Percentiles rank a stretch among this genome's conserved stretches.
Conservation (phyloP, 2,329 filamentous ascomycete genomes). For the Xenosphaeropsis pyriputrescens region DNA sequence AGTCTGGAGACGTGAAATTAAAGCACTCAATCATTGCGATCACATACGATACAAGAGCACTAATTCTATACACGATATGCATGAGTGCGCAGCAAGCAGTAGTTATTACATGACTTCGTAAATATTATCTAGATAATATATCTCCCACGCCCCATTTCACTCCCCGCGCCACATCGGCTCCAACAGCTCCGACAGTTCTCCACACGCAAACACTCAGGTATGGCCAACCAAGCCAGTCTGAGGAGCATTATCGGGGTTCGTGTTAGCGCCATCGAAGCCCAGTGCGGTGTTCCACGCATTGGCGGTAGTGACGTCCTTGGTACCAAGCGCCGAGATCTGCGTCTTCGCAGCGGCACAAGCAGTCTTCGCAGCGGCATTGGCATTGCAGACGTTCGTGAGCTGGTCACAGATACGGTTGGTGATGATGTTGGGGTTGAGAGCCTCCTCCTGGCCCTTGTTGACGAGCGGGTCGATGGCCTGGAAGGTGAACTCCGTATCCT, state of each 20-base stretch:
- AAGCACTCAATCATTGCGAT: too few species aligned
- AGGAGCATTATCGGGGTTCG: constrained; percentile 16
- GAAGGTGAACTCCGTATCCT: constrained; percentile 49
- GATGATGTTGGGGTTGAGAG: constrained; percentile 60
- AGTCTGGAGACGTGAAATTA: too few species aligned
- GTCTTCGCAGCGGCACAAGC: constrained; percentile 37
- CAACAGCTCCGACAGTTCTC: too few species aligned
- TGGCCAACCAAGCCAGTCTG: constrained; percentile 15
- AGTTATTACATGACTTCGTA: too few species aligned
- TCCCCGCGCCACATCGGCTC: too few species aligned
- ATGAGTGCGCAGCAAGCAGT: too few species aligned
- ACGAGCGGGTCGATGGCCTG: constrained; percentile 47
- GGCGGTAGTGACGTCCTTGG: constrained; percentile 30
- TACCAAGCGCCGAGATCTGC: constrained; percentile 31
- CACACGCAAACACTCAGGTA: constrained; percentile 4
- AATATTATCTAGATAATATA: too few species aligned
- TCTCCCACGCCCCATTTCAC: too few species aligned
- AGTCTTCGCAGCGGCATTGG: constrained; percentile 41
- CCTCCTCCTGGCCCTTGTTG: constrained; percentile 47
- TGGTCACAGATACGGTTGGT: constrained; percentile 59
- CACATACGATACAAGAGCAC: too few species aligned
- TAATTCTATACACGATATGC: too few species aligned
- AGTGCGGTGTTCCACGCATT: constrained; percentile 24
- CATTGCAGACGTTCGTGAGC: constrained; percentile 49
- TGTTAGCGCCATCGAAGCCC: constrained; percentile 19